Conservation (phyloP, 1,284 basidiomycete genomes). For the Cronartium ribicola region DNA sequence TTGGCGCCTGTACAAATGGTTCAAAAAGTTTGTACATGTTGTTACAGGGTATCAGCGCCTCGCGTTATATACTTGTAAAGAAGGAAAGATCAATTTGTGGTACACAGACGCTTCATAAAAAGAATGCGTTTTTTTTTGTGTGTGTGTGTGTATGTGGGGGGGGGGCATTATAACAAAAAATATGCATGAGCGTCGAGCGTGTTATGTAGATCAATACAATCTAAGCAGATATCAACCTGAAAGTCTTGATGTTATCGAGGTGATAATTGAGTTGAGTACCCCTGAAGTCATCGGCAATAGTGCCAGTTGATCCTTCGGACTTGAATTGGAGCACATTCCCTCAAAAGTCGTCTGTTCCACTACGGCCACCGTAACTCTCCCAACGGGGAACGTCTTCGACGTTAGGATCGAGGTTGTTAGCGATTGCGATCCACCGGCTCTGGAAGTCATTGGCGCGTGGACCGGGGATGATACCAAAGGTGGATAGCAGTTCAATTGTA, state of each 20-base stretch:
- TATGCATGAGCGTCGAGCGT: neutral
- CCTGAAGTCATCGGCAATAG: conserved; percentile 12
- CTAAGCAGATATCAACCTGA: neutral
- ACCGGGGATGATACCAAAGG: conserved; percentile 18
- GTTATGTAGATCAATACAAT: neutral
- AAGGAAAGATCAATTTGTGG: no score
- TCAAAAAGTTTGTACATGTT: no score
- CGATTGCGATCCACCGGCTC: conserved; percentile 21
- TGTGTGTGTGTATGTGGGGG: no score
- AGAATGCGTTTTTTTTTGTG: no score
- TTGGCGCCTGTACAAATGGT: no score
- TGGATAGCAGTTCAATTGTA: conserved; percentile 3
- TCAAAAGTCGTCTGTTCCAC: neutral
- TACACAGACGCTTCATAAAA: neutral
- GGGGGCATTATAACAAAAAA: no score
- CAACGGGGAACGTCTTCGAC: conserved; percentile 12
- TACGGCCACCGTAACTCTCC: conserved; percentile 16
- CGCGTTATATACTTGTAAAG: no score
- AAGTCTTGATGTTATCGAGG: conserved; percentile 12
- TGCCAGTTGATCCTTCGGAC: neutral
- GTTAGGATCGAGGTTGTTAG: conserved; percentile 27
- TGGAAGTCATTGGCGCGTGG: conserved; percentile 13
- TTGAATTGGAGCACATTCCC: conserved; percentile 9
- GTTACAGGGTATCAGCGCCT: no score
- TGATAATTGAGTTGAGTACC: conserved; percentile 12